Conservation (phyloP, 371 early-diverging fungal species). For the Lichtheimia ramosa region DNA sequence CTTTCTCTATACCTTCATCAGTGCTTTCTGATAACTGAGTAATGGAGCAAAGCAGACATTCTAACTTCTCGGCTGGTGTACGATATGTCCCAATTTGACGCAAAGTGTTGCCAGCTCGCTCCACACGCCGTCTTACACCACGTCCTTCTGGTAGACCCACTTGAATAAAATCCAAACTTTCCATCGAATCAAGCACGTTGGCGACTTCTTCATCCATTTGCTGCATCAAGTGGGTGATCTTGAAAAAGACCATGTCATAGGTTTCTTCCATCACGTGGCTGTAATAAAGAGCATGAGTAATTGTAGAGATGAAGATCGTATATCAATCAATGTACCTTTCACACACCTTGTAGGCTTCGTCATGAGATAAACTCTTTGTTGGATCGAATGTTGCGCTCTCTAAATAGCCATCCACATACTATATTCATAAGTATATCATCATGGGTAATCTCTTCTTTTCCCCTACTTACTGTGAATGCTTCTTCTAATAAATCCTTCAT, state of each 20-base stretch:
- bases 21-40: background rate
- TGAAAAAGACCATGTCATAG: constrained; percentile 61
- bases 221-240: constrained; percentile 43
- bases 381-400: background rate
- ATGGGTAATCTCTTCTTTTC: background rate
- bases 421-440: background rate
- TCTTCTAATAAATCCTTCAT: constrained; percentile 28
- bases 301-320: background rate
- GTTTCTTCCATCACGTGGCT: constrained; percentile 57
- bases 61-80: constrained; percentile 55
- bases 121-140: constrained; percentile 31
- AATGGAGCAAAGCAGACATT: constrained; percentile 24
- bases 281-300: background rate
- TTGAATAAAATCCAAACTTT: constrained; percentile 51
- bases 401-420: background rate
- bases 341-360: constrained; percentile 9
- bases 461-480: constrained; percentile 12
- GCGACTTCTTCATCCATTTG: constrained; percentile 37
- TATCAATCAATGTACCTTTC: constrained; percentile 28
- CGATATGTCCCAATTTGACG: constrained; percentile 51
- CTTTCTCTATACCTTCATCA: background rate
- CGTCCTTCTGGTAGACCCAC: constrained; percentile 38
- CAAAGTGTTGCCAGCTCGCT: constrained; percentile 42
- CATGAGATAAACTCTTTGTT: background rate
- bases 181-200: constrained; percentile 36